Evolutionary conservation across 305 asterid genomes (phyloP), one percentile per base, ranked within the genome.

Genomic region (Fraxinus dipetala): DNA sequence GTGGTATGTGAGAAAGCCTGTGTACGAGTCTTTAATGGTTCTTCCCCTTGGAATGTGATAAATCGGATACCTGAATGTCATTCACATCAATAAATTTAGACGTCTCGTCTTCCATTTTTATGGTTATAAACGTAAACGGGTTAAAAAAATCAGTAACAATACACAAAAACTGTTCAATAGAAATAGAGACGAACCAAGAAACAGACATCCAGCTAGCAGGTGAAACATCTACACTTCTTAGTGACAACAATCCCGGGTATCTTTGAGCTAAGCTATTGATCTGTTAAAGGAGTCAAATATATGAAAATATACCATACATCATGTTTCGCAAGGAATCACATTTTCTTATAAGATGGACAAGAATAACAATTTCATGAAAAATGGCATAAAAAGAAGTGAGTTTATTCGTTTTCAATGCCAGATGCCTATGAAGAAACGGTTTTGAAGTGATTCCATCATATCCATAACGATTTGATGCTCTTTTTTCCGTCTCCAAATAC

Each of bases 181-280:
- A 79, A 34, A 30, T 26, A 83, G 72, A 75, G 78, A 80, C 86
- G 78, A 86, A 96, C 99, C 99, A 96, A 70, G 99, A 98, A 78
- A 96, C 93, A 0, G 99, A 93, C 97, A 96, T 89, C 99, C 99
- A 96, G 90, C 98, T 93, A 75, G 99, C 99, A 0, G 99, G 99
- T 31, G 99, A 95, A 88, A 95, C 95, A 84, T 95, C 98, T 10
- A 93, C 99, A 79, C 97, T 93, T 90, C 92, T 90, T 91, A 95
- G 85, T 11, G 99, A 89, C 98, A 89, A 90, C 79, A 95, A 87
- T 79, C 98, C 97, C 0, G 95, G 97, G 87, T 86, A 86, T 85
- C 91, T 89, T 87, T 90, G 93, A 36, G 97, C 87, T 84, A 93
- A 91, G 86, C 87, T 88, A 85, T 86, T 82, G 80, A 94, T 89